A percentile compares a stretch with the other conserved stretches of the same genome.
phyloP scores from a whole-genome alignment of 2,329 filamentous ascomycete genomes.

The Cytospora piceicola region DNA sequence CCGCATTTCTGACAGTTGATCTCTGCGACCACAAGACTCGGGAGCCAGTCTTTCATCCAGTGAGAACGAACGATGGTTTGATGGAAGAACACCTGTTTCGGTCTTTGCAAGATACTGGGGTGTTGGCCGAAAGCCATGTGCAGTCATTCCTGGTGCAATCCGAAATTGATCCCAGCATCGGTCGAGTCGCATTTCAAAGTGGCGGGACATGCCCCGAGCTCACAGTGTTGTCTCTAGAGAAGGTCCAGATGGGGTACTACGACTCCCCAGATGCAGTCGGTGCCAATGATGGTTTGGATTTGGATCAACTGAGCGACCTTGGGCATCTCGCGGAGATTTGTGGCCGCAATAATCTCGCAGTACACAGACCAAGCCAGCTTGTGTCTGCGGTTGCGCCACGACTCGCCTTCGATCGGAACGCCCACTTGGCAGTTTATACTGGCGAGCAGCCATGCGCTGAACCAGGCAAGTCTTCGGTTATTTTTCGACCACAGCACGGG shows the following conservation, averaged over 20 bases:
- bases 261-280: not conserved
- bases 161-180: constrained; percentile 3
- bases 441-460: constrained; percentile 15
- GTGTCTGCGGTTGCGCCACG: constrained; percentile 12
- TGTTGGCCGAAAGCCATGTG: constrained; percentile 5
- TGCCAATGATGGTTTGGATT: not conserved
- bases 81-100: constrained; percentile 5
- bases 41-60: not conserved
- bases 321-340: not conserved
- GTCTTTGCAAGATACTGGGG: not conserved
- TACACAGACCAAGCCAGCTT: constrained; percentile 14
- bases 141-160: not conserved
- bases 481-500: constrained; percentile 18
- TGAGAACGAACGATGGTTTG: constrained; percentile 8
- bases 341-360: constrained; percentile 6
- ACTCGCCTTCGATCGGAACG: constrained; percentile 20
- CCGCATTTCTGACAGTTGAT: not conserved
- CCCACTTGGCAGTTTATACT: constrained; percentile 18
- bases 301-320: constrained; percentile 5
- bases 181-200: constrained; percentile 8
- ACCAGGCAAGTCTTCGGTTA: constrained; percentile 7
- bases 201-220: constrained; percentile 6
- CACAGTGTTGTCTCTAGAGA: not conserved
- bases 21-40: constrained; percentile 10
- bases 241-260: not conserved